Percentiles rank a stretch among this genome's conserved stretches.
These are phyloP conservation scores for Ogataea wickerhamii DNA, from an alignment of 805 yeast genomes.

Conservation along the genomic window DNA sequence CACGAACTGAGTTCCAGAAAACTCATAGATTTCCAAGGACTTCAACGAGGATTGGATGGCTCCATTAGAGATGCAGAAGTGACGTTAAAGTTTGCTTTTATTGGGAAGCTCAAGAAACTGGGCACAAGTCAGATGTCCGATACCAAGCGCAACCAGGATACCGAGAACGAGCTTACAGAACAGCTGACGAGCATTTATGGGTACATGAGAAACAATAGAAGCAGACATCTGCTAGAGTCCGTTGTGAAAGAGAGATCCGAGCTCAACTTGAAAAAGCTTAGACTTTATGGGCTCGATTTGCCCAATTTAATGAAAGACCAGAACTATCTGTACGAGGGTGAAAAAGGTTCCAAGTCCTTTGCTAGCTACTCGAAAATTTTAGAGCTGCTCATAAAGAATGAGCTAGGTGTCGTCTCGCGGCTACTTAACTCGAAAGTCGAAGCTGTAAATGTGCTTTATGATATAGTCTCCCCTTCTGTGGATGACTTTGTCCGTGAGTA, in stretches of 20 bases:
- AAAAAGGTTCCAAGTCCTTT: conserved; percentile 15
- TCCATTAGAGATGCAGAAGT: conserved; percentile 56
- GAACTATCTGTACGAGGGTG: conserved; percentile 30
- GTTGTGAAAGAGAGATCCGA: conserved; percentile 41
- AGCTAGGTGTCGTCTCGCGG: conserved; percentile 17
- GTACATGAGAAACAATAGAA: conserved; percentile 38
- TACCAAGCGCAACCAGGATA: conserved; percentile 28
- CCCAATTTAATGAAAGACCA: conserved; percentile 28
- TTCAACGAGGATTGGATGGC: conserved; percentile 55
- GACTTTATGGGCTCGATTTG: conserved; percentile 40
- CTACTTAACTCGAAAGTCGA: conserved; percentile 36
- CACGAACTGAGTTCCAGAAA: conserved; percentile 13
- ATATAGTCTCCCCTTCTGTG: conserved; percentile 49
- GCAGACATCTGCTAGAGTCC: conserved; percentile 31
- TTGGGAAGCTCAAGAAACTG: conserved; percentile 37
- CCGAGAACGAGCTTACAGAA: conserved; percentile 35
- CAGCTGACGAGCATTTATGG: conserved; percentile 39
- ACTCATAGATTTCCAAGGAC: conserved; percentile 60
- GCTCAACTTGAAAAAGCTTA: conserved; percentile 41
- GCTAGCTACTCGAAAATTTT: conserved; percentile 15
- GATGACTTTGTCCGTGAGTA: conserved; percentile 39
- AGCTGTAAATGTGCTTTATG: conserved; percentile 49
- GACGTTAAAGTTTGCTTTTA: conserved; percentile 48
- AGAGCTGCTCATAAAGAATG: conserved; percentile 14
- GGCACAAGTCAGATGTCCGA: conserved; percentile 39